Evolutionary conservation across 768 basidiomycete species (phyloP).

Genomic region (Leucocoprinus leucothites): DNA sequence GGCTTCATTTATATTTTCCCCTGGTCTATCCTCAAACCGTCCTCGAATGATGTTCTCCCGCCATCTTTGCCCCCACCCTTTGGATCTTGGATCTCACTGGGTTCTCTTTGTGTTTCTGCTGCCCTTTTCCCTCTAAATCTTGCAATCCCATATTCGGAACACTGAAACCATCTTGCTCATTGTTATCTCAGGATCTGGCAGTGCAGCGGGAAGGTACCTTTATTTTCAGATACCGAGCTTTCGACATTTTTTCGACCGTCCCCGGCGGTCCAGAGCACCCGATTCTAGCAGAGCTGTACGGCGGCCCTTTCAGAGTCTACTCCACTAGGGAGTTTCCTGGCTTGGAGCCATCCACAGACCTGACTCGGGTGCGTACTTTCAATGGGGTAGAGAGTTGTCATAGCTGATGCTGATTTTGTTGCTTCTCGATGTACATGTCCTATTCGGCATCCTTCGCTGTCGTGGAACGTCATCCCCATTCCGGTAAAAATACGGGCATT

Average conservation of each 20-base stretch:
- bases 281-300: conserved; percentile 62
- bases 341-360: conserved; percentile 60
- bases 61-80: conserved; percentile 7
- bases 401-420: not conserved
- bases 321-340: conserved; percentile 78
- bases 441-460: no score
- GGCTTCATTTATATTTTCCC: not conserved
- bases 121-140: not conserved
- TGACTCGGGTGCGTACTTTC: conserved; percentile 54
- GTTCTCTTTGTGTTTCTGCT: not conserved
- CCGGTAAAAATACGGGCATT: not conserved
- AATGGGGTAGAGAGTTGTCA: not conserved
- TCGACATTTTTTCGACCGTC: conserved; percentile 51
- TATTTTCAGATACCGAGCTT: conserved; percentile 67
- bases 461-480: not conserved
- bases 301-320: conserved; percentile 65
- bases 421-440: not conserved
- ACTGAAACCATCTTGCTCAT: not conserved
- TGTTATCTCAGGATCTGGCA: conserved; percentile 53
- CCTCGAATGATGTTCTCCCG: conserved; percentile 2
- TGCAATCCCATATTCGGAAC: not conserved
- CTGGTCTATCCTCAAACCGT: not conserved
- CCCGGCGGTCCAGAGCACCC: conserved; percentile 27
- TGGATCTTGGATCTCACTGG: conserved; percentile 4
- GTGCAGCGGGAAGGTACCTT: conserved; percentile 66